phyloP scores from a whole-genome alignment of 75 land plant species.

The Selaginella moellendorffii region DNA sequence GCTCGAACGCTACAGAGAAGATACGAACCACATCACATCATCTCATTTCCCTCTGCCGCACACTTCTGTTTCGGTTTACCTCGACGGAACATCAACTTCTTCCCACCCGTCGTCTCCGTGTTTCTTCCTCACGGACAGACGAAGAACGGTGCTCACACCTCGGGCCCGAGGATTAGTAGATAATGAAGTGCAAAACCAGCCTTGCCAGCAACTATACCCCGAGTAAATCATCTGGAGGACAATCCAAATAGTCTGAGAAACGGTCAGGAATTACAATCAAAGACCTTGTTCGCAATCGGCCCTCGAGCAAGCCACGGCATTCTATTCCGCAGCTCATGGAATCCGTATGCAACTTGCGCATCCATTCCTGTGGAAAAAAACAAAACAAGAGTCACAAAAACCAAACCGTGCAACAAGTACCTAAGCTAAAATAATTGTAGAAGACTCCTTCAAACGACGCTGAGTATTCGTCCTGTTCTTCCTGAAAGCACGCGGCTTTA shows the following conservation, averaged over 20 bases:
- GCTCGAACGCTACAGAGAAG: constrained; percentile 55
- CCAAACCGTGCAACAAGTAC: constrained; percentile 24
- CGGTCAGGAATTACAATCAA: no score
- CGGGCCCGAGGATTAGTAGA: constrained; percentile 31
- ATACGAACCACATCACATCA: no score
- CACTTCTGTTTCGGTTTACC: no score
- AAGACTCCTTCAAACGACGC: constrained; percentile 69
- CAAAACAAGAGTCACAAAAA: background rate
- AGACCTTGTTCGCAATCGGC: constrained; percentile 83
- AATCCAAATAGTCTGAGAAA: no score
- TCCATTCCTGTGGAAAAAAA: constrained; percentile 99
- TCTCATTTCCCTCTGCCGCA: no score
- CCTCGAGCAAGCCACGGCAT: constrained; percentile 90
- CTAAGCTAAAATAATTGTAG: constrained; percentile 92
- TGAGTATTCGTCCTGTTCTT: constrained; percentile 23
- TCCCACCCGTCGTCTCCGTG: background rate
- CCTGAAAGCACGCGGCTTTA: no score
- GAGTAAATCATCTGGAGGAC: constrained; percentile 64
- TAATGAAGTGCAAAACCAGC: constrained; percentile 97
- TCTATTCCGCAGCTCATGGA: constrained; percentile 81
- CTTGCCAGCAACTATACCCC: constrained; percentile 79
- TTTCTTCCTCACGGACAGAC: background rate
- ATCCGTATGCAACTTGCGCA: constrained; percentile 98
- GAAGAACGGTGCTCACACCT: background rate
- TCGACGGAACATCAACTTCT: background rate